Conservation (phyloP, 2,329 filamentous ascomycete genomes). For the Claviceps arundinis region DNA sequence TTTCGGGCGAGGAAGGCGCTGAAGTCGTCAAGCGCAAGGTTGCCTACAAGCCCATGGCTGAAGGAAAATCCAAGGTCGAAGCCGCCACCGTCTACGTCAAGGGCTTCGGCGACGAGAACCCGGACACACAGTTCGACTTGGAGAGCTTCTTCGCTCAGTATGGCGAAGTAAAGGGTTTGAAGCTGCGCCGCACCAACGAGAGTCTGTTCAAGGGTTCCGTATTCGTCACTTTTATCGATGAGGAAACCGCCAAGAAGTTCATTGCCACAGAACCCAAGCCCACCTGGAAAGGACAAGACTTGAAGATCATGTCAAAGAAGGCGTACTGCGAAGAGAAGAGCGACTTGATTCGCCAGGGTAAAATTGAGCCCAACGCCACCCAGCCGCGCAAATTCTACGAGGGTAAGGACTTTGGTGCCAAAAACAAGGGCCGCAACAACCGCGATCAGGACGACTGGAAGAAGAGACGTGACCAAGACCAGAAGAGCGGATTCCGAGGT, state of each 20-base stretch:
- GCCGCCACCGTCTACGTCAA: slow-evolving; percentile 78
- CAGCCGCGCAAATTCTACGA: slow-evolving; percentile 34
- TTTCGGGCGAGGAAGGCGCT: slow-evolving; percentile 59
- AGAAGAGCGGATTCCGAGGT: slow-evolving; percentile 43
- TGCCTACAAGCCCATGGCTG: slow-evolving; percentile 45
- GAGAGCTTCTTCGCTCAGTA: slow-evolving; percentile 81
- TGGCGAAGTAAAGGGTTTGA: slow-evolving; percentile 68
- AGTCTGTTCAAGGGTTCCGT: slow-evolving; percentile 89
- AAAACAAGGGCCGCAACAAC: slow-evolving; percentile 19
- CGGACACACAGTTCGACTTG: slow-evolving; percentile 80
- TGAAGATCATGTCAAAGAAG: slow-evolving; percentile 77
- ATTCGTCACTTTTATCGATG: slow-evolving; percentile 79
- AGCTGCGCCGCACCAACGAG: slow-evolving; percentile 63
- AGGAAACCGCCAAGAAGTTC: slow-evolving; percentile 70
- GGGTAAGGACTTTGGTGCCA: slow-evolving; percentile 25
- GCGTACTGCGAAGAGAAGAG: slow-evolving; percentile 73
- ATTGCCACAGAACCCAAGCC: slow-evolving; percentile 68
- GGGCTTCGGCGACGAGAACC: slow-evolving; percentile 78
- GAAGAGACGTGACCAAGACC: slow-evolving; percentile 47
- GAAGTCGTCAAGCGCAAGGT: slow-evolving; percentile 67
- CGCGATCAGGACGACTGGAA: slow-evolving; percentile 48
- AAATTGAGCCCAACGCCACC: slow-evolving; percentile 44
- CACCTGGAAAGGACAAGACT: slow-evolving; percentile 66
- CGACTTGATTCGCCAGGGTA: slow-evolving; percentile 56
- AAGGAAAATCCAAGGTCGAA: slow-evolving; percentile 52